Evolutionary conservation across 805 yeast genomes (phyloP), one percentile per base, ranked within the genome.

Genomic region (Kodamaea sagamina): DNA sequence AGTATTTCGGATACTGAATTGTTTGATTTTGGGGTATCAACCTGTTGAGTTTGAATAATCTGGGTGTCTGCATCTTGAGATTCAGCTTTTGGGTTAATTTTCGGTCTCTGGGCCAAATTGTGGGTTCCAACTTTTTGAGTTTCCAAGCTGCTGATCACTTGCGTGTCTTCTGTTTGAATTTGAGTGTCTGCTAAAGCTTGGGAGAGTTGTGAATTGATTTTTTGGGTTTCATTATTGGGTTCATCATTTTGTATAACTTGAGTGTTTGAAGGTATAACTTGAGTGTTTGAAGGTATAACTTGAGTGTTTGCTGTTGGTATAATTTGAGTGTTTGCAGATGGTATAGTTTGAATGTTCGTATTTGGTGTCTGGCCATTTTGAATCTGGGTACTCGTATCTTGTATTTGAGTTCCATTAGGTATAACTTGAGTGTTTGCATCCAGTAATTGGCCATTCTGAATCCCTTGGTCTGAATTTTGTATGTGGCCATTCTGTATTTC

Each of bases 141-240:
- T 6, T 31, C 22, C 22, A 32, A 21, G n/a, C 29, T 28, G 9
- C 15, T 15, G 6, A 41, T 49, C 15, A 40, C 39, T 24, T 51
- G 54, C 6, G 54, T 45, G 28, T 50, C 54, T 17, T 28, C 27
- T 35, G 18, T 34, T 18, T 21, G 19, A 8, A 28, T 41, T 25
- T 43, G 43, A 12, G 43, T 19, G 4, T 42, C 38, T 8, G 45
- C 37, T 5, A 39, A 26, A 4, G 12, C 26, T 28, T 27, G 41
- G 10, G 34, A 18, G 11, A 6, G 24, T 26, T 36, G 32, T 3
- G 24, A 21, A 4, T 21, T 32, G n/a, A 27, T 6, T 17, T 16
- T 18, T 24, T 26, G 39, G 4, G 39, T 36, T 15, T 5, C 6
- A 27, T 12, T 11, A n/a, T n/a, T n/a, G n/a, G n/a, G n/a, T n/a